Conservation (phyloP, 106 monocot genomes). For the Dactylorhiza incarnata region DNA sequence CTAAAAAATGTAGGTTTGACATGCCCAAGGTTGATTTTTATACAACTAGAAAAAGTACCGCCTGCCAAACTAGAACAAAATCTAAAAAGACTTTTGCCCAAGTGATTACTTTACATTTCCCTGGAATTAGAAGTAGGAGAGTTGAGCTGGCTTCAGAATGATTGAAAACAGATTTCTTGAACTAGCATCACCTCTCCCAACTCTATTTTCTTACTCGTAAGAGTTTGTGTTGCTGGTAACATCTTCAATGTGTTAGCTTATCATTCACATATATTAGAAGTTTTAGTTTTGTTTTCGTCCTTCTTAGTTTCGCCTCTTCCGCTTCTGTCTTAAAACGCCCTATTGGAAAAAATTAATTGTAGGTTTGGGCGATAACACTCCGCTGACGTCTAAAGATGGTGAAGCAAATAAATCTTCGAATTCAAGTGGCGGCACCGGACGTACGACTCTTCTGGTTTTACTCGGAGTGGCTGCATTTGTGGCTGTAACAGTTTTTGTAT, state of each 20-base stretch:
- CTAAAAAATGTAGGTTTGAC: background rate
- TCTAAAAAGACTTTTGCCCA: background rate
- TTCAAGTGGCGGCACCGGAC: slow-evolving; percentile 19
- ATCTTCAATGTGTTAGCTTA: background rate
- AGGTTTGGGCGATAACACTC: slow-evolving; percentile 28
- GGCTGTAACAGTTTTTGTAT: slow-evolving; percentile 17
- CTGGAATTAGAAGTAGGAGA: background rate
- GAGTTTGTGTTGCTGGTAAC: background rate
- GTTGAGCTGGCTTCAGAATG: background rate
- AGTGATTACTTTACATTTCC: background rate
- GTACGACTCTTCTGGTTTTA: slow-evolving; percentile 19
- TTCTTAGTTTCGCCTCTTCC: background rate
- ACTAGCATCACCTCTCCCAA: background rate
- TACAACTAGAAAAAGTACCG: background rate
- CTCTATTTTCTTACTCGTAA: background rate
- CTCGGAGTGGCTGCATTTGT: slow-evolving; percentile 18
- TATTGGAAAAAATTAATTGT: background rate
- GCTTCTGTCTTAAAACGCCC: background rate
- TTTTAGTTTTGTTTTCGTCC: background rate
- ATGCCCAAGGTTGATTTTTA: background rate
- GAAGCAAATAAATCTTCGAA: slow-evolving; percentile 26
- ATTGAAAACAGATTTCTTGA: background rate
- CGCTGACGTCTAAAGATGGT: slow-evolving; percentile 24
- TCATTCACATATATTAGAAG: background rate
- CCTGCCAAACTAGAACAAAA: background rate